phyloP scores from a whole-genome alignment of 345 rosid genomes.

The Erodium maritimum region DNA sequence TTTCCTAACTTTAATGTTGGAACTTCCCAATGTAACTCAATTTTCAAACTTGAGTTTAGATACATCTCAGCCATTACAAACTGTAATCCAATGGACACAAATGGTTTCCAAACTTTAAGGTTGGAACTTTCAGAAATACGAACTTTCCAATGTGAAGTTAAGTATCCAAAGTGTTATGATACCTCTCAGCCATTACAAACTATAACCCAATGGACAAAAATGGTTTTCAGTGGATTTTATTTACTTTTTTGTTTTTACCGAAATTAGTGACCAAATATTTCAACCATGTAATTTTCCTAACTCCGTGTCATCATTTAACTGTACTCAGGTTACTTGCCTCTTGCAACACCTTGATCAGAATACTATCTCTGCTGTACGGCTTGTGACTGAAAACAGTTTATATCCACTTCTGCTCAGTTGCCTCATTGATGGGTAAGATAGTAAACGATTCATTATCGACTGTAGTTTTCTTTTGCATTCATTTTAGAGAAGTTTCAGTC shows the following conservation, averaged over 20 bases:
- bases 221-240: not conserved
- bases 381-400: constrained; percentile 37
- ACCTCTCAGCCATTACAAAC: no score
- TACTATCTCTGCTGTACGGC: constrained; percentile 34
- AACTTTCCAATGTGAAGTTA: no score
- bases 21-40: no score
- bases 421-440: constrained; percentile 48
- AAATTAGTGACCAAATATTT: not conserved
- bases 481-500: no score
- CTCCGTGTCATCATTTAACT: not conserved
- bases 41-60: no score
- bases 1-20: no score
- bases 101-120: no score
- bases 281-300: not conserved
- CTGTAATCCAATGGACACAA: no score
- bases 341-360: constrained; percentile 34
- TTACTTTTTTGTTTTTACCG: not conserved
- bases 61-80: no score
- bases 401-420: constrained; percentile 75
- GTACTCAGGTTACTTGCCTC: constrained; percentile 47
- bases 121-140: no score
- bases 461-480: not conserved
- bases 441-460: not conserved
- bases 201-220: no score
- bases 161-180: no score